A percentile compares a stretch with the other conserved stretches of the same genome.
These are phyloP conservation scores for Leishmania turanica DNA, from an alignment of 208 protist genomes.

Conservation along the genomic window DNA sequence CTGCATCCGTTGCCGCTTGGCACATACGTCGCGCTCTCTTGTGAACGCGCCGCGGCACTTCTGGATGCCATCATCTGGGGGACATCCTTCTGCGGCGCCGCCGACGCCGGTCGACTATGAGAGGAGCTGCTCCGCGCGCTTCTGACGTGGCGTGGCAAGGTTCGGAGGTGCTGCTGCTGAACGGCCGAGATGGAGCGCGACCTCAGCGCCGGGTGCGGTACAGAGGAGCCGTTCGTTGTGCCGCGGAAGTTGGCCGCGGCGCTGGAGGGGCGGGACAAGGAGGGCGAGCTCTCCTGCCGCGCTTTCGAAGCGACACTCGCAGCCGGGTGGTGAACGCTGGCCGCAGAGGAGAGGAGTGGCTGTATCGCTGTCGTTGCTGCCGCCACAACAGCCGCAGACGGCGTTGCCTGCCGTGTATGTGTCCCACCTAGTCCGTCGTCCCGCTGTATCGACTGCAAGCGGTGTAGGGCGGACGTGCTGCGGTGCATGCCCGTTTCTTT, in stretches of 20 bases:
- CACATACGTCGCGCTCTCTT: background rate
- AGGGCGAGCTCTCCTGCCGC: background rate
- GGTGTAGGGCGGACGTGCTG: background rate
- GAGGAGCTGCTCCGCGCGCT: background rate
- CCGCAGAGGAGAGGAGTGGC: background rate
- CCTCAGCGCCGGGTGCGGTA: constrained; percentile 8
- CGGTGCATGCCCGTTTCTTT: background rate
- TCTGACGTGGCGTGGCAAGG: background rate
- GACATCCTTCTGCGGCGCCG: background rate
- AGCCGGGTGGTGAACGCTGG: background rate
- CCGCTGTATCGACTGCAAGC: background rate
- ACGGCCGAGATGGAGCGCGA: constrained; percentile 9
- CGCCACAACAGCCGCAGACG: background rate
- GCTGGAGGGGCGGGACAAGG: background rate
- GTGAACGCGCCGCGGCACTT: background rate
- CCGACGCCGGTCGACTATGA: background rate
- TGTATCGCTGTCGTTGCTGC: background rate
- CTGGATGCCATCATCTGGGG: background rate
- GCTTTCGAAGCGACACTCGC: background rate
- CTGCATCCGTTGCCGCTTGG: background rate
- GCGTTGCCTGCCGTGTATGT: background rate
- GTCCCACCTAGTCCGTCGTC: background rate
- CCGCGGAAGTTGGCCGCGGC: background rate
- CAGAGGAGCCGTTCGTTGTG: background rate
- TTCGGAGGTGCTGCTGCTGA: background rate